Percentiles rank a stretch among this genome's conserved stretches.
These are phyloP conservation scores for Penicillium oxalicum DNA, from an alignment of 2,329 filamentous ascomycete species.

Conservation along the genomic window DNA sequence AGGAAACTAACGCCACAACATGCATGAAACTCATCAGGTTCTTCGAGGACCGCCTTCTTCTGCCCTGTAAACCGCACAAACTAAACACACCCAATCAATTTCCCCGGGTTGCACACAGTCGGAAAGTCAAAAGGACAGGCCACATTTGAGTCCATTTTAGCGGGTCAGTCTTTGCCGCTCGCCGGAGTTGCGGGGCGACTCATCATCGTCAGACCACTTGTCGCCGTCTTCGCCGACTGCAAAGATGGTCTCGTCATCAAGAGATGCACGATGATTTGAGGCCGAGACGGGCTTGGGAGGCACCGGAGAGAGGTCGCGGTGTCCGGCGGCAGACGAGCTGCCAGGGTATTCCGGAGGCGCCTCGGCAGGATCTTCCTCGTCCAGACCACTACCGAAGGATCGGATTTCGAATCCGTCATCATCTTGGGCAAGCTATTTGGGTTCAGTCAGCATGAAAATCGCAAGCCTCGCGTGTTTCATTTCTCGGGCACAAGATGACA, in stretches of 20 bases:
- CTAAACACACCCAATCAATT: background rate
- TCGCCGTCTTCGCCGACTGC: constrained; percentile 81
- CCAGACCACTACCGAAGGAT: constrained; percentile 72
- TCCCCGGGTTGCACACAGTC: background rate
- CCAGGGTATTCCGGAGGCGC: constrained; percentile 30
- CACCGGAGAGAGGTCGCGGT: constrained; percentile 35
- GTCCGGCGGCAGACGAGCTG: constrained; percentile 25
- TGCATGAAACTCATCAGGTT: constrained; percentile 14
- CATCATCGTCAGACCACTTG: constrained; percentile 68
- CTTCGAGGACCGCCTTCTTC: background rate
- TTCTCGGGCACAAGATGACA: constrained; percentile 14
- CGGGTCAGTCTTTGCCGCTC: constrained; percentile 48
- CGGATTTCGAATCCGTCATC: constrained; percentile 97
- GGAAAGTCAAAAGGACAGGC: background rate
- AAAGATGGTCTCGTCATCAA: constrained; percentile 92
- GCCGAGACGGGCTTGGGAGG: constrained; percentile 49
- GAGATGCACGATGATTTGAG: constrained; percentile 50
- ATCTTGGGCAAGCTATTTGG: constrained; percentile 74
- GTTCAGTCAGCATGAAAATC: constrained; percentile 24
- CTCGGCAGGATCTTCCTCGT: constrained; percentile 53
- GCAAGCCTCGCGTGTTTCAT: background rate
- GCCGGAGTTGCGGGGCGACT: constrained; percentile 46
- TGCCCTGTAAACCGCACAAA: too few species aligned
- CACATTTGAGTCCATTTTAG: constrained; percentile 24
- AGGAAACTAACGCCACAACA: constrained; percentile 21